Percentiles rank a stretch among this genome's conserved stretches.
Evolutionary conservation across 371 early-diverging fungal species (phyloP).

Genomic region (Saksenaea vasiformis): DNA sequence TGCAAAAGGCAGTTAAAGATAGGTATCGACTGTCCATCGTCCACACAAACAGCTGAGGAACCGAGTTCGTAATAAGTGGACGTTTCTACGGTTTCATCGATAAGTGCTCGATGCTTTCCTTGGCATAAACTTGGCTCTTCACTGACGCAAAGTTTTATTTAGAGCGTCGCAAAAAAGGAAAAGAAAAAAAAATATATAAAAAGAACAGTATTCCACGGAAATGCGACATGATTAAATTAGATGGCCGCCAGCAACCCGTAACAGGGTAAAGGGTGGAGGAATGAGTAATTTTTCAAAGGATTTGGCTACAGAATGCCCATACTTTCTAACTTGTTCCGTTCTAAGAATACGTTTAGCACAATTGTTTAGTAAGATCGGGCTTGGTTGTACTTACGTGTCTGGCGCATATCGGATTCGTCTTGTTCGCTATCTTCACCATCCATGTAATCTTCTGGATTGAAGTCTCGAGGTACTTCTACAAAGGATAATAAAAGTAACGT

Average conservation of each 20-base stretch:
- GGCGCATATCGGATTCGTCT: conserved; percentile 45
- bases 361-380: neutral
- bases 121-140: no score
- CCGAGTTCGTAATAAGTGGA: no score
- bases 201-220: no score
- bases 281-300: neutral
- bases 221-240: neutral
- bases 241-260: conserved; percentile 12
- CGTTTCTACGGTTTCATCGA: no score
- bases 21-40: no score
- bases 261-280: neutral
- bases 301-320: conserved; percentile 32
- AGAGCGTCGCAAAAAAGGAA: no score
- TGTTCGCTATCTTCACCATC: conserved; percentile 55
- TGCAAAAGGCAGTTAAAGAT: no score
- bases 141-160: no score
- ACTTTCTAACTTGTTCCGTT: conserved; percentile 35
- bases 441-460: conserved; percentile 42
- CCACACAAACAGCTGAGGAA: no score
- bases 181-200: neutral
- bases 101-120: no score
- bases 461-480: conserved; percentile 49
- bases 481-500: neutral
- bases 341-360: conserved; percentile 10
- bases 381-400: conserved; percentile 35